Evolutionary conservation across 2,329 filamentous ascomycete species (phyloP).

Genomic region (Neofusicoccum kwambonambiense): DNA sequence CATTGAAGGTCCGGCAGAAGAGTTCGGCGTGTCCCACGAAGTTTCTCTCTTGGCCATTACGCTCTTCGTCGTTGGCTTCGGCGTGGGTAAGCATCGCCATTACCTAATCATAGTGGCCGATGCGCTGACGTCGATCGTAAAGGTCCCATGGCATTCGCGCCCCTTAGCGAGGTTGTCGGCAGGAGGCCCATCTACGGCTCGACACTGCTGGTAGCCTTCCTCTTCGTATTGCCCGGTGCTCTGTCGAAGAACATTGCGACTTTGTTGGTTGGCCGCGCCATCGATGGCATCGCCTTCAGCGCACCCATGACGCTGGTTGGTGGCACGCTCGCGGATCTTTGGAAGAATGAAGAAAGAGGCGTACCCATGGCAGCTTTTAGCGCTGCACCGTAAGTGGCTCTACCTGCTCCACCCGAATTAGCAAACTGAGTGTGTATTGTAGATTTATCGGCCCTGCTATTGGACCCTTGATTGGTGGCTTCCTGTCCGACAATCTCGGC

Average conservation of each 20-base stretch:
- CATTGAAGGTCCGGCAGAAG: slow-evolving; percentile 60
- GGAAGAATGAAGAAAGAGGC: slow-evolving; percentile 78
- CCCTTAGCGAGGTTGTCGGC: slow-evolving; percentile 73
- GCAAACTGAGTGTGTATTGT: background rate
- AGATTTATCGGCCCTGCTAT: slow-evolving; percentile 73
- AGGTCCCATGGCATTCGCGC: slow-evolving; percentile 77
- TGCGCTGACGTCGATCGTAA: background rate
- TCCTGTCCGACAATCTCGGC: slow-evolving; percentile 64
- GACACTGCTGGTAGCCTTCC: slow-evolving; percentile 67
- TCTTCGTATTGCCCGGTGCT: slow-evolving; percentile 80
- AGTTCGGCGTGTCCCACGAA: slow-evolving; percentile 69
- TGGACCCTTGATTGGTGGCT: slow-evolving; percentile 68
- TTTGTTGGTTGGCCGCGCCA: slow-evolving; percentile 70
- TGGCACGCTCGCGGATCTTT: slow-evolving; percentile 80
- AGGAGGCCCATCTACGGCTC: slow-evolving; percentile 68
- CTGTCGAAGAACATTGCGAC: slow-evolving; percentile 74
- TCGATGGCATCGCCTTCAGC: slow-evolving; percentile 81
- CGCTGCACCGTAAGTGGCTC: slow-evolving; percentile 62
- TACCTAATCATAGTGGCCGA: background rate
- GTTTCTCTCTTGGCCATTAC: slow-evolving; percentile 71
- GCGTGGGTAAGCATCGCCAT: slow-evolving; percentile 56
- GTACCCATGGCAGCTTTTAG: slow-evolving; percentile 85
- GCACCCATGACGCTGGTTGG: slow-evolving; percentile 85
- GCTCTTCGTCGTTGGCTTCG: slow-evolving; percentile 79
- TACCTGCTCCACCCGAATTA: background rate